Percentiles rank a stretch among this genome's conserved stretches.
phyloP scores from a whole-genome alignment of 2,329 filamentous ascomycete genomes.

The Fusarium algeriense region DNA sequence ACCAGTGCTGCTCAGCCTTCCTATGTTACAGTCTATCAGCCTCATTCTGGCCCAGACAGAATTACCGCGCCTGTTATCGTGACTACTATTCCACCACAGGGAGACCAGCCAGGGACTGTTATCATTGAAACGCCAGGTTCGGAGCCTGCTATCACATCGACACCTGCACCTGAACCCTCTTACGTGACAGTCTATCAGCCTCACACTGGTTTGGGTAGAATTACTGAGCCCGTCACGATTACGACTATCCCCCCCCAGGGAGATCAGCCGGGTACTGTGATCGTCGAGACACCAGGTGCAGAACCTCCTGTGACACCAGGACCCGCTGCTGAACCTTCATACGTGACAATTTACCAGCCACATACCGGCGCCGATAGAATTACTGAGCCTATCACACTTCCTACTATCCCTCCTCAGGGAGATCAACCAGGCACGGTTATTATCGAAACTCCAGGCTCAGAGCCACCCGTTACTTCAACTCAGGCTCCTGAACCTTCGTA shows the following conservation, averaged over 20 bases:
- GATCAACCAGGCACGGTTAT: conserved; percentile 20
- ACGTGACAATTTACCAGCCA: conserved; percentile 4
- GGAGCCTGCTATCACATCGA: not conserved
- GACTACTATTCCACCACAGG: not conserved
- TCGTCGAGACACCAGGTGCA: conserved; percentile 19
- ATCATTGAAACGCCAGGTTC: conserved; percentile 18
- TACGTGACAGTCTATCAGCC: conserved; percentile 10
- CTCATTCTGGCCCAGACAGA: not conserved
- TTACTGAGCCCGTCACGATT: conserved; percentile 1
- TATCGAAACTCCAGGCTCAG: conserved; percentile 16
- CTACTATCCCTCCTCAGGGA: conserved; percentile 3
- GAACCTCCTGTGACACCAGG: conserved; percentile 2
- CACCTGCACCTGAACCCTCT: not conserved
- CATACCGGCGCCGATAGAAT: not conserved
- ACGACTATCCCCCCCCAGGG: conserved; percentile 3
- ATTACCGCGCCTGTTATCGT: not conserved
- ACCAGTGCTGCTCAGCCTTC: conserved; percentile 12
- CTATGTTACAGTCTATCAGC: conserved; percentile 19
- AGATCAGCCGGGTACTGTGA: conserved; percentile 12
- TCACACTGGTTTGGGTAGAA: not conserved
- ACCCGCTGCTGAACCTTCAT: conserved; percentile 9
- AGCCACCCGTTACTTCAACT: not conserved
- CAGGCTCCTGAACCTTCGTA: conserved; percentile 3
- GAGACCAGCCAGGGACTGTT: conserved; percentile 8
- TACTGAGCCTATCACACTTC: conserved; percentile 1